Percentiles rank a stretch among this genome's conserved stretches.
phyloP scores from a whole-genome alignment of 1,139 yeast species.

The Blastobotrys aristatus region DNA sequence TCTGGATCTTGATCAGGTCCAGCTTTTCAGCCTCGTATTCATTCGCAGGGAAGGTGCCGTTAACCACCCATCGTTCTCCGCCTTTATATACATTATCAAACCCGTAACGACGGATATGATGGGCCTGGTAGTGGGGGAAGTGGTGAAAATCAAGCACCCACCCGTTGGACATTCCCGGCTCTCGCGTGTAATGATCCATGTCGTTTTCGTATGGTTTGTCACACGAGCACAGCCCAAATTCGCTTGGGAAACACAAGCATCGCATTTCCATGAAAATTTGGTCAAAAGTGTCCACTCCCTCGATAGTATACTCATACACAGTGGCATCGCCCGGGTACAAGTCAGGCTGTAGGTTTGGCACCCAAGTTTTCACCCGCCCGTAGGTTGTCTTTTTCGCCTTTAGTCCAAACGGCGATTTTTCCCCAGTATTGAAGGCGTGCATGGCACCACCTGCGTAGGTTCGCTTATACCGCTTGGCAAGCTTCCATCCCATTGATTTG shows the following conservation, averaged over 20 bases:
- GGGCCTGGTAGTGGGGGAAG: not conserved
- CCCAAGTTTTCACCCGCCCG: not conserved
- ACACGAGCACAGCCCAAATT: not conserved
- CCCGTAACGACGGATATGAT: not conserved
- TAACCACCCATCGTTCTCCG: not conserved
- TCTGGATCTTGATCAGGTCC: not conserved
- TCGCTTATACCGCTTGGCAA: not conserved
- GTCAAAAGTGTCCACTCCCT: not conserved
- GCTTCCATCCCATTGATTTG: not conserved
- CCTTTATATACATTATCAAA: not conserved
- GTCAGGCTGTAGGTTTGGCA: not conserved
- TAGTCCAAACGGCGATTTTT: not conserved
- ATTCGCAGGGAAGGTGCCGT: not conserved
- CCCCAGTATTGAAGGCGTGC: not conserved
- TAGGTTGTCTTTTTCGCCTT: not conserved
- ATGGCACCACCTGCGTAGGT: not conserved
- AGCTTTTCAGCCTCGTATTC: not conserved
- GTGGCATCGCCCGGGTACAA: not conserved
- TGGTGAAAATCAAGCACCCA: not conserved
- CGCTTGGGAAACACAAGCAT: constrained; percentile 1
- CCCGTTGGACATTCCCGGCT: not conserved
- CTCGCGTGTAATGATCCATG: not conserved
- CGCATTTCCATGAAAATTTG: not conserved
- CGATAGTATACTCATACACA: not conserved
- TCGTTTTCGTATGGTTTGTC: not conserved